Conservation (phyloP, 2,329 filamentous ascomycete species). For the Aspergillus terreus region DNA sequence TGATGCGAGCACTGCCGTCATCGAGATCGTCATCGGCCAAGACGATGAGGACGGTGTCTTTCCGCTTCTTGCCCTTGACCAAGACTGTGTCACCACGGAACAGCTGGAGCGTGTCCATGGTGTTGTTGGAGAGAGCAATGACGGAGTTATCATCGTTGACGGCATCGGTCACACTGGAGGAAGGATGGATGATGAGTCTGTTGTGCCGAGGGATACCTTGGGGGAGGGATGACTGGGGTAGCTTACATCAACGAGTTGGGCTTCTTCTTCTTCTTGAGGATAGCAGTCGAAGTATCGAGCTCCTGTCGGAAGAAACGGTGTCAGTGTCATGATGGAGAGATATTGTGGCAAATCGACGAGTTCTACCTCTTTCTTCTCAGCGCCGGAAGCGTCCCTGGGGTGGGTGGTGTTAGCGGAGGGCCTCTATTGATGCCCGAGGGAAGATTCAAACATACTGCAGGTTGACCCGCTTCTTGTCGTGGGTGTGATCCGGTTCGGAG, state of each 20-base stretch:
- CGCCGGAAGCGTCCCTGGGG: conserved; percentile 78
- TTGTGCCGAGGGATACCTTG: not conserved
- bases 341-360: conserved; percentile 28
- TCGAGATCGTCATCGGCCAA: conserved; percentile 96
- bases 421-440: conserved; percentile 10
- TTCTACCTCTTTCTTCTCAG: conserved; percentile 75
- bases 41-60: conserved; percentile 97
- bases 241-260: conserved; percentile 94
- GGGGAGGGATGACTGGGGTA: not conserved
- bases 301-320: conserved; percentile 51
- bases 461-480: conserved; percentile 80
- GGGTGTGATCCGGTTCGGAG: conserved; percentile 57
- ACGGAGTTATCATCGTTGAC: conserved; percentile 99
- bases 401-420: conserved; percentile 37
- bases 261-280: conserved; percentile 99
- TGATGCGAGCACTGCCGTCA: conserved; percentile 94
- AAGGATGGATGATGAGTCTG: conserved; percentile 15
- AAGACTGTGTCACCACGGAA: conserved; percentile 98
- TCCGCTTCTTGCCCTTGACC: conserved; percentile 99
- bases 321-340: conserved; percentile 31
- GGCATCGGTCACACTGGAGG: conserved; percentile 85
- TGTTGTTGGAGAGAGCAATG: conserved; percentile 95
- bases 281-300: conserved; percentile 90
- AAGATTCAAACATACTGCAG: conserved; percentile 60
- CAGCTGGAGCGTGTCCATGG: conserved; percentile 96